Conservation (phyloP, 768 basidiomycete genomes). For the Lentinus brumalis region DNA sequence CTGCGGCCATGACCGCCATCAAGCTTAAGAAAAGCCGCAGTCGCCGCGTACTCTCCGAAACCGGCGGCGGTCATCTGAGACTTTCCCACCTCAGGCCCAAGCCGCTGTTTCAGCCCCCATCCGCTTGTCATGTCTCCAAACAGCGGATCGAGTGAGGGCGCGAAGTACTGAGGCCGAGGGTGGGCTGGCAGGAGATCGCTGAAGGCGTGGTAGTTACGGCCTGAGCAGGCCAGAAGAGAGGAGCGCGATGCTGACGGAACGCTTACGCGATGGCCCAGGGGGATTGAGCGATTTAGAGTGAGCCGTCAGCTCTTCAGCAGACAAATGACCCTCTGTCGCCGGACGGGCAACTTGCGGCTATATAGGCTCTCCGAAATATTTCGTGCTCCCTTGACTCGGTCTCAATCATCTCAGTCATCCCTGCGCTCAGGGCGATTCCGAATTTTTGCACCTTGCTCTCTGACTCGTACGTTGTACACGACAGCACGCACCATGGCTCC, state of each 20-base stretch:
- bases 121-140: too few species aligned
- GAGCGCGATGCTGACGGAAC: constrained; percentile 4
- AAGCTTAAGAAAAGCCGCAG: too few species aligned
- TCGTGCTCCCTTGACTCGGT: constrained; percentile 1
- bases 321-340: too few species aligned
- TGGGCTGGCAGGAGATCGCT: too few species aligned
- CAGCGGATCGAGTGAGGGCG: too few species aligned
- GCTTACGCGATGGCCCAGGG: constrained; percentile 13
- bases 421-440: not conserved
- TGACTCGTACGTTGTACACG: constrained; percentile 20
- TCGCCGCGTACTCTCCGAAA: too few species aligned
- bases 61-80: too few species aligned
- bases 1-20: too few species aligned
- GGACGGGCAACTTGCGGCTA: not conserved
- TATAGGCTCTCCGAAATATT: not conserved
- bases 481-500: constrained; percentile 11
- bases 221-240: too few species aligned
- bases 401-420: not conserved
- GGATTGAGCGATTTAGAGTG: not conserved
- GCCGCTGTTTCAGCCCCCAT: too few species aligned
- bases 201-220: not conserved
- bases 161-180: too few species aligned
- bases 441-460: not conserved
- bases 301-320: not conserved
- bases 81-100: too few species aligned